A percentile compares a stretch with the other conserved stretches of the same genome.
These are phyloP conservation scores for Cadophora sp. DNA, from an alignment of 2,329 filamentous ascomycete species.

Conservation along the genomic window DNA sequence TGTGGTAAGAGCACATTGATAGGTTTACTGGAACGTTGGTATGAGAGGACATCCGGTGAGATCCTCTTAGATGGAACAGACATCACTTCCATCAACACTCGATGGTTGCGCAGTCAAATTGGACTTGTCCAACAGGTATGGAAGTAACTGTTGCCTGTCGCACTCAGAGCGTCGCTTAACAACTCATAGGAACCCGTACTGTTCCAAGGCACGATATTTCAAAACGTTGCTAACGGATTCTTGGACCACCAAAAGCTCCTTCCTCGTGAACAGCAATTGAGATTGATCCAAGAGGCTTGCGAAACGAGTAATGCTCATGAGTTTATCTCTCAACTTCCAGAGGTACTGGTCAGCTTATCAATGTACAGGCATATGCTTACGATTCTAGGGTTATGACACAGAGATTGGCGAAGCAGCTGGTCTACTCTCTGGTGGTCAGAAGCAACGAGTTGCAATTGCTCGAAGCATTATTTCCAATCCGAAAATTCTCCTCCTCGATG, in stretches of 20 bases:
- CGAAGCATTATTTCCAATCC: conserved; percentile 19
- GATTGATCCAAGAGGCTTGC: conserved; percentile 21
- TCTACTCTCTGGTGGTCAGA: conserved; percentile 13
- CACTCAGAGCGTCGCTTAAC: not conserved
- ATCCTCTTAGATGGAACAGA: conserved; percentile 20
- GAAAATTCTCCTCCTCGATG: conserved; percentile 21
- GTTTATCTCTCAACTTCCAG: conserved; percentile 18
- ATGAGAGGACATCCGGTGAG: conserved; percentile 20
- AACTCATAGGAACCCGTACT: conserved; percentile 18
- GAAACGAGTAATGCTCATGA: conserved; percentile 24
- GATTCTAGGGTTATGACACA: conserved; percentile 16
- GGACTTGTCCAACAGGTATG: conserved; percentile 22
- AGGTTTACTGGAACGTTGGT: conserved; percentile 22
- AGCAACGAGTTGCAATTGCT: conserved; percentile 19
- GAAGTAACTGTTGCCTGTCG: too few species aligned
- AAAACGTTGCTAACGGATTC: conserved; percentile 23
- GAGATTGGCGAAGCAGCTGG: conserved; percentile 23
- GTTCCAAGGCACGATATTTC: conserved; percentile 20
- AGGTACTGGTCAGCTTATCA: not conserved
- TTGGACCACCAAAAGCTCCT: conserved; percentile 17
- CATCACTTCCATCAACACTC: conserved; percentile 17
- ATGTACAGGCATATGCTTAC: not conserved
- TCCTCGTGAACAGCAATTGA: conserved; percentile 14
- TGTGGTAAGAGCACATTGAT: conserved; percentile 25
- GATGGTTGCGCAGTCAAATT: conserved; percentile 22